A percentile compares a stretch with the other conserved stretches of the same genome.
phyloP scores from a whole-genome alignment of 805 yeast species.

The Tetrapisispora fleetii region DNA sequence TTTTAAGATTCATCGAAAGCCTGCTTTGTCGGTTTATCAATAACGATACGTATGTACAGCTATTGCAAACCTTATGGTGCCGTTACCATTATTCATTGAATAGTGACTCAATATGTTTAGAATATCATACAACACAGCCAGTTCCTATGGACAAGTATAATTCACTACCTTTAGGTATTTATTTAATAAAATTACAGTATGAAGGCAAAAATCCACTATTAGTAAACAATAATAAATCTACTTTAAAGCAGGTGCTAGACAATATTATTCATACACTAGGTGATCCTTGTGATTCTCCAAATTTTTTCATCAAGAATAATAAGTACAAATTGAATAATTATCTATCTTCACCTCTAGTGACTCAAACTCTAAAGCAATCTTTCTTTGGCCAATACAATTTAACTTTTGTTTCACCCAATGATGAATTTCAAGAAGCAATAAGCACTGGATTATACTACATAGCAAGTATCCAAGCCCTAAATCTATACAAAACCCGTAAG shows the following conservation, averaged over 20 bases:
- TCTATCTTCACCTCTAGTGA: conserved; percentile 38
- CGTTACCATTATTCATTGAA: conserved; percentile 59
- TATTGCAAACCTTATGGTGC: conserved; percentile 72
- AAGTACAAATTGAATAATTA: conserved; percentile 36
- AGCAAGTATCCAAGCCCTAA: conserved; percentile 25
- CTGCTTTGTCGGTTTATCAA: conserved; percentile 37
- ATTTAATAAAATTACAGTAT: conserved; percentile 31
- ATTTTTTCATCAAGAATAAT: conserved; percentile 38
- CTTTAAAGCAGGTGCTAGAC: conserved; percentile 65
- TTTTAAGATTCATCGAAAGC: conserved; percentile 51
- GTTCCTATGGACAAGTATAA: conserved; percentile 29
- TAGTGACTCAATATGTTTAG: conserved; percentile 50
- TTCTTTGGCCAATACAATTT: conserved; percentile 40
- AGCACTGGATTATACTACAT: conserved; percentile 50
- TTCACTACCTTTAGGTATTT: conserved; percentile 24
- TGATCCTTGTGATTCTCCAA: conserved; percentile 41
- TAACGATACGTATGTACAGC: conserved; percentile 48
- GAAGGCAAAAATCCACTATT: conserved; percentile 49
- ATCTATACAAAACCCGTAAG: conserved; percentile 45
- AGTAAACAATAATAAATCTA: conserved; percentile 48
- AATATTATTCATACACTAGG: conserved; percentile 62
- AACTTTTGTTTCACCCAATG: conserved; percentile 24
- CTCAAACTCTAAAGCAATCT: conserved; percentile 38
- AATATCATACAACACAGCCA: conserved; percentile 50
- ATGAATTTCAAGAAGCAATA: conserved; percentile 42